Evolutionary conservation across 345 rosid species (phyloP), one percentile per base, ranked within the genome.

Genomic region (Rhodomyrtus tomentosa): DNA sequence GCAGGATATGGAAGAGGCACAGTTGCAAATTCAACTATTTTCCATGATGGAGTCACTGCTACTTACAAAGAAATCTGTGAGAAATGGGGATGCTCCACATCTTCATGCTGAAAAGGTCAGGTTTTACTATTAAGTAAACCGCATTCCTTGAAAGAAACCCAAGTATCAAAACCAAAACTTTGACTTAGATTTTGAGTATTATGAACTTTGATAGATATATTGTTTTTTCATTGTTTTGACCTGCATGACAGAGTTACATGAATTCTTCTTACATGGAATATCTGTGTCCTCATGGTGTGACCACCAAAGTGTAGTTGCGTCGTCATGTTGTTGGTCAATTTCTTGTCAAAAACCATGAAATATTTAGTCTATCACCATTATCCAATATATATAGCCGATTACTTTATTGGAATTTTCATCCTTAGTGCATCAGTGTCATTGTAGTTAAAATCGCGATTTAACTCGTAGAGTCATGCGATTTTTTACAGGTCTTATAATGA

Each of bases 1-100:
- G 86, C 90, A 95, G 98, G 94, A 88, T 92, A 85, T 93, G 82
- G 91, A 91, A 82, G 98, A 93, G 88, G 91, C 90, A 81, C 89
- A 87, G 85, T 90, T 86, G 85, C 92, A 90, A 87, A 89, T 94
- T 88, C 92, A 90, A 87, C 88, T 93, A 22, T 93, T 88, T 62
- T 91, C 93, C 51, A 89, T 88, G 86, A 87, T 95, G 89, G 98
- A 95, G 88, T 86, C 87, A 80, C 92, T 97, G 48, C 90, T 97
- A 50, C 84, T 93, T 56, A 93, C 87, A 93, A 95, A 94, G 89
- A 96, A 87, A 92, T 90, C 92, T 88, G 84, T 92, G 83, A 85
- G 87, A 83, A 91, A 89, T 84, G 96, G 95, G 84, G 95, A 93
- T 87, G 87, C 96, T 89, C 90, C 87, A 72, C 89, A 93, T 88